Evolutionary conservation across 2,329 filamentous ascomycete species (phyloP).

Genomic region (Exutisphaerella laricina): DNA sequence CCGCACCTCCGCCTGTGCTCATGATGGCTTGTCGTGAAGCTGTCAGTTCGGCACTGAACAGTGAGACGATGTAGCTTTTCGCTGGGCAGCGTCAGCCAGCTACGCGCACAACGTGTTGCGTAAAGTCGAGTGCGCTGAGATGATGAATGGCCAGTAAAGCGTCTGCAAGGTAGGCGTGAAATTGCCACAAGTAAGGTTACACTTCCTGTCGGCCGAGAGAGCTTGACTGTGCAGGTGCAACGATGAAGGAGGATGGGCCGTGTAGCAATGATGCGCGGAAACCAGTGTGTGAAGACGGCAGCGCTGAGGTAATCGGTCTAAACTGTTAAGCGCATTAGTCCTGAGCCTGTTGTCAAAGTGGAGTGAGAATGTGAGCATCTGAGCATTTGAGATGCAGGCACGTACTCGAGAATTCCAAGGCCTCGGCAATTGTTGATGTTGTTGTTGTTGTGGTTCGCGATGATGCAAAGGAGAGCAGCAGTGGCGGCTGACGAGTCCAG

Average conservation of each 20-base stretch:
- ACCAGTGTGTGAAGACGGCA: no score
- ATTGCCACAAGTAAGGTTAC: constrained; percentile 4
- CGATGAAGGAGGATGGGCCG: constrained; percentile 4
- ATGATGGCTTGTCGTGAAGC: no score
- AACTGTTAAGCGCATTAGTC: neutral
- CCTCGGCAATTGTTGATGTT: no score
- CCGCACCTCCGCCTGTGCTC: constrained; percentile 33
- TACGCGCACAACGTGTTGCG: constrained; percentile 1
- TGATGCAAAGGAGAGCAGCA: no score
- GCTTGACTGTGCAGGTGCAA: constrained; percentile 13
- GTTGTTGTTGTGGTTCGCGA: no score
- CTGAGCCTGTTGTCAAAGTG: neutral
- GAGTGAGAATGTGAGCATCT: constrained; percentile 1
- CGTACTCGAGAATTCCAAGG: neutral
- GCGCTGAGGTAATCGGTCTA: constrained; percentile 1
- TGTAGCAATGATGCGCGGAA: no score
- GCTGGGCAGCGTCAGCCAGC: neutral
- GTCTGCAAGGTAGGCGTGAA: neutral
- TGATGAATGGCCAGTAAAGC: neutral
- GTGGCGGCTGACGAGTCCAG: no score
- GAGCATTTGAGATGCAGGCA: constrained; percentile 3
- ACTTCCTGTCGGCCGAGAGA: constrained; percentile 6
- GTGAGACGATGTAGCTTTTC: no score
- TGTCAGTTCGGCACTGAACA: no score
- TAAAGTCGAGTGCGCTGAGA: neutral